Evolutionary conservation across 306 rosid species (phyloP), one percentile per base, ranked within the genome.

Genomic region (Quercus cerris): DNA sequence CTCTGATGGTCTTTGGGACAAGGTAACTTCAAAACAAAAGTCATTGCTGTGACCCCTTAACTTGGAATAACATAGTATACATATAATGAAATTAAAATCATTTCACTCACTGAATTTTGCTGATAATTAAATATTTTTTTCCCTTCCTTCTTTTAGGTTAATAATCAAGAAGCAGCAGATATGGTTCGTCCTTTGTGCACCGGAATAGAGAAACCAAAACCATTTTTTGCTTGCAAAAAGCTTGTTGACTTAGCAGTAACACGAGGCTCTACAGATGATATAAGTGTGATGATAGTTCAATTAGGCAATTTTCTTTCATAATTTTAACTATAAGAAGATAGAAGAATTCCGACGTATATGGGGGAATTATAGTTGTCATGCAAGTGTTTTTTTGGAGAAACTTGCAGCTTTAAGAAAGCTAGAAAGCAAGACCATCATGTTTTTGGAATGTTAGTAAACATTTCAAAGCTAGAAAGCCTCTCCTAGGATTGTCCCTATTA

Each of bases 1-100:
- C 67, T 88, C 92, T 8, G 90, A 88, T 73, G 90, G 92, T 15
- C 82, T 88, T 72, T 88, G 88, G 92, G 90, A 86, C 83, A 86
- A 84, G 88, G 91, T 88, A 81, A 51, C 27, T 70, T 49, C 12
- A 62, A 23, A 63, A 46, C 13, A 17, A 67, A 51, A 49, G 25
- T 56, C 31, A 46, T 25, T 12, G 51, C 64, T 25, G 10, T 27
- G 54, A 49, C 54, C 54, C 17, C 54, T 49, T 49, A 49, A 12
- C 12, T 10, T 49, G 54, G 54, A 13, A n/a, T n/a, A n/a, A 49
- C 17, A 49, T 49, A 49, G 54, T 46, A 12, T 49, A 49, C 1
- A 49, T 49, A 49, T 12, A 11, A 49, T 49, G 54, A 49, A 49
- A 49, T 49, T 49, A 49, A 49, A 49, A 49, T 49, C 54, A 12